Conservation (phyloP, 2,329 filamentous ascomycete species). For the Thielaviopsis punctulata region DNA sequence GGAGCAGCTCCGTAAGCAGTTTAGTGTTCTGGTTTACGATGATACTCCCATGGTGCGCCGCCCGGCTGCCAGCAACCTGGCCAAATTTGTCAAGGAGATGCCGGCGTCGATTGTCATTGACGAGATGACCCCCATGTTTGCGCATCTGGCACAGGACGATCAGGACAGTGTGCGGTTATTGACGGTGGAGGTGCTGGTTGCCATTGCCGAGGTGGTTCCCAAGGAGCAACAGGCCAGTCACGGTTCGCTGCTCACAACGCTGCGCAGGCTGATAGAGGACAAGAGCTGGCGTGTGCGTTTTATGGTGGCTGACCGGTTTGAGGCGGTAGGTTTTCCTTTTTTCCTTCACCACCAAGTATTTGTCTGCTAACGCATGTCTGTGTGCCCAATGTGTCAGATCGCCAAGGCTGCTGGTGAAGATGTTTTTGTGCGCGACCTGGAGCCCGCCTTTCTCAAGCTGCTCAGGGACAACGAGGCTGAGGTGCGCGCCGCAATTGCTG, state of each 20-base stretch:
- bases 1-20: constrained; percentile 81
- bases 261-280: constrained; percentile 90
- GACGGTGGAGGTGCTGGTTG: constrained; percentile 90
- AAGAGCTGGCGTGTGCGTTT: constrained; percentile 99
- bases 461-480: constrained; percentile 97
- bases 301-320: constrained; percentile 97
- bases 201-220: constrained; percentile 89
- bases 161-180: constrained; percentile 93
- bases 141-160: constrained; percentile 89
- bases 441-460: constrained; percentile 92
- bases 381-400: constrained; percentile 40
- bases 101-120: constrained; percentile 78
- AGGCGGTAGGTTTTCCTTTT: constrained; percentile 48
- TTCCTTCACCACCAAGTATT: too few relatives aligned
- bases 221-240: constrained; percentile 97
- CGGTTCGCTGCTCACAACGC: constrained; percentile 73
- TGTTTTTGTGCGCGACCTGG: constrained; percentile 81
- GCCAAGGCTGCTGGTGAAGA: constrained; percentile 97
- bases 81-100: constrained; percentile 97
- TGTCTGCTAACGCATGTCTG: background rate
- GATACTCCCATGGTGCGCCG: constrained; percentile 98
- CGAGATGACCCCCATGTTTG: constrained; percentile 98
- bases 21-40: constrained; percentile 84
- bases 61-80: constrained; percentile 88
- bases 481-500: constrained; percentile 89